phyloP scores from a whole-genome alignment of 2,329 filamentous ascomycete species.

The Xylaria polymorpha region DNA sequence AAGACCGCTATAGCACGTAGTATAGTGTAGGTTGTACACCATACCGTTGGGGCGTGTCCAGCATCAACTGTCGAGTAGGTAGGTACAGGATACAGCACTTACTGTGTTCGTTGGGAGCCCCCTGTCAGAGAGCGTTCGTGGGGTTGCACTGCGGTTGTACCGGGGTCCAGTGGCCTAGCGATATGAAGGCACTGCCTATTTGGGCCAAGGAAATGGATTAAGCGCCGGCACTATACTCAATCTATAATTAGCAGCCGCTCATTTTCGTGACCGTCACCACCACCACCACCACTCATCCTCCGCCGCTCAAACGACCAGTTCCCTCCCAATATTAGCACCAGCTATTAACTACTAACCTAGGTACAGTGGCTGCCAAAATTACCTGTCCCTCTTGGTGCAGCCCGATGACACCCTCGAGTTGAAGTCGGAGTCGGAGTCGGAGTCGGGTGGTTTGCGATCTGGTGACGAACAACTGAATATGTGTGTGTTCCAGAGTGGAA shows the following conservation, averaged over 20 bases:
- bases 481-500: conserved; percentile 30
- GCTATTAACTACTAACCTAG: conserved; percentile 13
- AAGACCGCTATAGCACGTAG: background rate
- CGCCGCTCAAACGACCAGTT: conserved; percentile 11
- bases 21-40: background rate
- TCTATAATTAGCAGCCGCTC: conserved; percentile 50
- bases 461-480: conserved; percentile 30
- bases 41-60: conserved; percentile 6
- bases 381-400: background rate
- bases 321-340: conserved; percentile 6
- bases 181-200: conserved; percentile 13
- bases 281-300: conserved; percentile 28
- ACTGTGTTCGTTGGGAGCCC: conserved; percentile 40
- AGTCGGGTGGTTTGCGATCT: conserved; percentile 20
- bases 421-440: background rate
- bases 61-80: conserved; percentile 4
- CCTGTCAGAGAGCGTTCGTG: conserved; percentile 32
- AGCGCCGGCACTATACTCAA: conserved; percentile 48
- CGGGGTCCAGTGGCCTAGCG: conserved; percentile 30
- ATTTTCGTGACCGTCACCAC: conserved; percentile 37
- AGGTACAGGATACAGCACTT: conserved; percentile 8
- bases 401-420: background rate
- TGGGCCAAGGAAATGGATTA: conserved; percentile 37
- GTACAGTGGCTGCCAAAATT: conserved; percentile 4
- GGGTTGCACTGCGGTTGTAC: conserved; percentile 32